Conservation (phyloP, 495 filamentous ascomycete species). For the Lophiotrema nucula region DNA sequence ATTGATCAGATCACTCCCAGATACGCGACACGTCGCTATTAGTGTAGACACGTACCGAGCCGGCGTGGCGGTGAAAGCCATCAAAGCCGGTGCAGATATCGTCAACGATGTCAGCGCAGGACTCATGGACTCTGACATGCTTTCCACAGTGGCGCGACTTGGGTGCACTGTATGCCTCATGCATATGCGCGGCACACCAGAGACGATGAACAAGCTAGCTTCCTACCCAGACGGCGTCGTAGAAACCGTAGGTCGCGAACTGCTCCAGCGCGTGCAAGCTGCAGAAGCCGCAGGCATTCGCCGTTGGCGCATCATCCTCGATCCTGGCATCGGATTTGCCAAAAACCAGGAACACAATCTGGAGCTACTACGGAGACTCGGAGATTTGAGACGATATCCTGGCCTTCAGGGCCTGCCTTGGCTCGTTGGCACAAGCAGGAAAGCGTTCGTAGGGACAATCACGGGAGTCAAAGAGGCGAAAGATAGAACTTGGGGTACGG, state of each 20-base stretch:
- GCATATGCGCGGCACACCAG: slow-evolving; percentile 91
- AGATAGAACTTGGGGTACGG: slow-evolving; percentile 79
- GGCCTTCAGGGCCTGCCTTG: slow-evolving; percentile 76
- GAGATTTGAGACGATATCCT: slow-evolving; percentile 58
- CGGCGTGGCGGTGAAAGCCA: slow-evolving; percentile 74
- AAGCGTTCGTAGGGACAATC: slow-evolving; percentile 80
- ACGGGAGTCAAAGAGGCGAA: slow-evolving; percentile 70
- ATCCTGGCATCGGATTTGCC: slow-evolving; percentile 92
- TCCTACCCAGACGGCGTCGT: slow-evolving; percentile 75
- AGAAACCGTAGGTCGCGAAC: slow-evolving; percentile 65
- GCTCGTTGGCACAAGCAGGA: slow-evolving; percentile 86
- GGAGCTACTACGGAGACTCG: slow-evolving; percentile 67
- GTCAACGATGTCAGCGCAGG: slow-evolving; percentile 95
- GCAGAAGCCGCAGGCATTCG: slow-evolving; percentile 81
- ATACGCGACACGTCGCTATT: slow-evolving; percentile 63
- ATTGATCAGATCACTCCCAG: slow-evolving; percentile 66
- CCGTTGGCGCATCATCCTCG: slow-evolving; percentile 91
- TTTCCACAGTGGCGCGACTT: slow-evolving; percentile 72
- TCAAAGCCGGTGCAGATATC: slow-evolving; percentile 83
- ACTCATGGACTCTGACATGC: slow-evolving; percentile 74
- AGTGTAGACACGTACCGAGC: slow-evolving; percentile 93
- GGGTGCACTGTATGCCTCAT: slow-evolving; percentile 85
- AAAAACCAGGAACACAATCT: slow-evolving; percentile 80
- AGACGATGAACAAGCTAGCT: slow-evolving; percentile 69
- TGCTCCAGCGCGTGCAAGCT: slow-evolving; percentile 65